These are phyloP conservation scores for Leptographium flavum DNA, from an alignment of 2,329 filamentous ascomycete genomes.

Conservation along the genomic window DNA sequence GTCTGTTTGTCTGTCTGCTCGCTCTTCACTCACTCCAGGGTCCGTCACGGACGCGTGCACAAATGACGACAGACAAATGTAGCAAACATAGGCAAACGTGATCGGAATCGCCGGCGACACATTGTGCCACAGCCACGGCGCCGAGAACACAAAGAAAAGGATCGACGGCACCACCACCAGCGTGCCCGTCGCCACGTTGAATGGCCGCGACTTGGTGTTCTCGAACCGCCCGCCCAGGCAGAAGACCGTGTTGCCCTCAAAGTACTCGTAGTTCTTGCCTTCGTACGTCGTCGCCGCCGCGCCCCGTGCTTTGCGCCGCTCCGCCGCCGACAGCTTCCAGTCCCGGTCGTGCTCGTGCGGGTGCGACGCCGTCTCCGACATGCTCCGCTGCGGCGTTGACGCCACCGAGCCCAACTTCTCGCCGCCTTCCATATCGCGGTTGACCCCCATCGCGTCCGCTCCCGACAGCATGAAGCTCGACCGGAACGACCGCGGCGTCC, in stretches of 20 bases:
- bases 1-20: neutral
- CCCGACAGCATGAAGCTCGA: conserved; percentile 55
- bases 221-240: conserved; percentile 75
- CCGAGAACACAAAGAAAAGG: conserved; percentile 77
- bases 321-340: neutral
- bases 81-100: conserved; percentile 81
- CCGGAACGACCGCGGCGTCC: conserved; percentile 62
- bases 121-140: conserved; percentile 72
- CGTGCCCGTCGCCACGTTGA: conserved; percentile 76
- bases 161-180: conserved; percentile 64
- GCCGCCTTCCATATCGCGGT: conserved; percentile 50
- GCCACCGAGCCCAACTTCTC: conserved; percentile 74
- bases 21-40: conserved; percentile 56
- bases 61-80: conserved; percentile 84
- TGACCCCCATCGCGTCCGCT: conserved; percentile 29
- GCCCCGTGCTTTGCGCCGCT: conserved; percentile 1
- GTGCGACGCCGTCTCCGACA: conserved; percentile 13
- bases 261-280: conserved; percentile 79
- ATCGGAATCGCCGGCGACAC: conserved; percentile 82
- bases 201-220: conserved; percentile 73
- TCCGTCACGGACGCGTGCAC: conserved; percentile 84
- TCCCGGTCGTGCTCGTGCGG: conserved; percentile 21
- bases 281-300: neutral
- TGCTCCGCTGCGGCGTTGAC: conserved; percentile 52
- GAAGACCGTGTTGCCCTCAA: conserved; percentile 85